Conservation (phyloP, 164 flowering plant species). For the Protea cynaroides region DNA sequence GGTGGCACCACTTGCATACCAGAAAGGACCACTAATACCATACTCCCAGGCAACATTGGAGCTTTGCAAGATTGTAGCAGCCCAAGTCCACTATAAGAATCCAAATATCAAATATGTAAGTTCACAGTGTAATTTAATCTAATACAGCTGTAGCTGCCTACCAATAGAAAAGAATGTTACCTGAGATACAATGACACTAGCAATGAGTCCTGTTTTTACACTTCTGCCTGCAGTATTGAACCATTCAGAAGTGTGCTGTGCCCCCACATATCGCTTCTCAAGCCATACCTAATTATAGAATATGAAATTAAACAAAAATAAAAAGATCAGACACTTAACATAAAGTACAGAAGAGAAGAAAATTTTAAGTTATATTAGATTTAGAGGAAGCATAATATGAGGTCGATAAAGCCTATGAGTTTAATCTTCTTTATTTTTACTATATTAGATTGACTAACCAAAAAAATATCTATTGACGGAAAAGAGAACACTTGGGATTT, state of each 20-base stretch:
- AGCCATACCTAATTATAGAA: slow-evolving; percentile 64
- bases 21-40: slow-evolving; percentile 94
- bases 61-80: slow-evolving; percentile 96
- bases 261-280: slow-evolving; percentile 85
- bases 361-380: too few species aligned
- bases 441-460: too few species aligned
- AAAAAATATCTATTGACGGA: too few species aligned
- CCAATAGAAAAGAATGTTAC: slow-evolving; percentile 21
- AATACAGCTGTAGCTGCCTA: background rate
- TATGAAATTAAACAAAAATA: background rate
- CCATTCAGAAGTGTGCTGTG: slow-evolving; percentile 93
- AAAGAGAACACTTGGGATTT: too few species aligned
- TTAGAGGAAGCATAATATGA: too few species aligned
- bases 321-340: too few species aligned
- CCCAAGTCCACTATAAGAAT: slow-evolving; percentile 86
- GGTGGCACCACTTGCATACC: slow-evolving; percentile 98
- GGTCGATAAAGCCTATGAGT: too few species aligned
- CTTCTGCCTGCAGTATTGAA: slow-evolving; percentile 94
- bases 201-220: slow-evolving; percentile 94
- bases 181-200: slow-evolving; percentile 96
- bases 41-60: slow-evolving; percentile 98
- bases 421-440: too few species aligned
- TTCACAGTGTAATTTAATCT: background rate
- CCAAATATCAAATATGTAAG: background rate
- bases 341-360: too few species aligned